Base-by-base conservation (phyloP, 139 green algal genomes). In the Eudorina sp. region DNA sequence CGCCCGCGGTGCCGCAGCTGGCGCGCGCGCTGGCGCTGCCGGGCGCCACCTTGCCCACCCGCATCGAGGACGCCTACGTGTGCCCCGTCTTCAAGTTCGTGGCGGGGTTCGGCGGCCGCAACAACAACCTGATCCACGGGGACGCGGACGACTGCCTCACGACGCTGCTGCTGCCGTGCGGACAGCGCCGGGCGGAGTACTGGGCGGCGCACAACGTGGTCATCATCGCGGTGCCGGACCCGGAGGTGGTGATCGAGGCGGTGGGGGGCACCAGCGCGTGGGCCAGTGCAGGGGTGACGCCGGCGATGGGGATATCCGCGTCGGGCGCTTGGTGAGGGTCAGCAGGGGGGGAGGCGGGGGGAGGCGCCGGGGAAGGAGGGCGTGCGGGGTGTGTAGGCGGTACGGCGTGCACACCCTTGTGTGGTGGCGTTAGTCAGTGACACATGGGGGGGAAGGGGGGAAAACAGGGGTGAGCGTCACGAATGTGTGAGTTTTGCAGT, bases 131-230 rank as follows among this genome's bases (percentile, higher is more conserved):
- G 36, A 55, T 70, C 29, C 27, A 55, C 27, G 83, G 73, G 3
- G 89, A 92, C 41, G 77, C 55, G 51, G 89, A 92, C 34, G 89
- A 92, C 77, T 92, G 89, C 64, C 53, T 92, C 43, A 85, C 88
- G 38, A 84, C 76, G 25, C 38, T 92, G 83, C 48, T 82, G 84
- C 66, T 92, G 76, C 77, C 89, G 51, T 58, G 64, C 11, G 89
- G 89, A 16, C 29, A 3, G 25, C 69, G 72, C 34, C 53, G 25
- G 62, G 34, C 89, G 0, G 60, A 88, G 78, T 75, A 83, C 43
- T 92, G 89, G 89, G 77, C 46, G 66, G 60, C 80, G 1, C 60
- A 77, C 43, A 76, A 86, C 23, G 80, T 86, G 80, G 41, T 19
- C 4, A 16, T 76, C 0, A 4, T 62, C 16, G 80, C 80, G 38